phyloP scores from a whole-genome alignment of 202 grass and related monocot species.

The Zizania palustris region DNA sequence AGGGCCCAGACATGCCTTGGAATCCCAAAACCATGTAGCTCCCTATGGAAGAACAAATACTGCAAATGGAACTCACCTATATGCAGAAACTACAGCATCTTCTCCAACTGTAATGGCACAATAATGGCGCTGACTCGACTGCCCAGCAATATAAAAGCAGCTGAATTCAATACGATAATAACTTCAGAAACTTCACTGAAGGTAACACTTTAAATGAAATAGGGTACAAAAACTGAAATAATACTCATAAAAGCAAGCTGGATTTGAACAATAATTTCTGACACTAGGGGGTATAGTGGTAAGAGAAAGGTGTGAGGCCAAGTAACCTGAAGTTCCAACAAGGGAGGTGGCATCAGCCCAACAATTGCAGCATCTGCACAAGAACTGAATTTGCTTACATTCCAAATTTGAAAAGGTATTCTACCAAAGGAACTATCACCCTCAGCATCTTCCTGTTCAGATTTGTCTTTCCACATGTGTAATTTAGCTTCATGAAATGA shows the following conservation, averaged over 20 bases:
- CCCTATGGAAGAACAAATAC: background rate
- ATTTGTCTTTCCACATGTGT: constrained; percentile 64
- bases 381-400: constrained; percentile 81
- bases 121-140: constrained; percentile 85
- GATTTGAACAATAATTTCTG: constrained; percentile 10
- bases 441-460: constrained; percentile 53
- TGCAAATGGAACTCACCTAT: constrained; percentile 62
- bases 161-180: constrained; percentile 80
- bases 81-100: constrained; percentile 89
- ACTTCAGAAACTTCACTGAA: constrained; percentile 64
- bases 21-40: constrained; percentile 30
- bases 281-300: constrained; percentile 19
- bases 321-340: constrained; percentile 90
- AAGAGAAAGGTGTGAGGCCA: background rate
- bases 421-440: constrained; percentile 64
- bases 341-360: constrained; percentile 88
- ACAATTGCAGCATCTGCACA: constrained; percentile 85
- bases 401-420: constrained; percentile 84
- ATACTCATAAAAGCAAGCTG: constrained; percentile 6
- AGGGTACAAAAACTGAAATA: background rate
- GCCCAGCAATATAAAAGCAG: constrained; percentile 86
- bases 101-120: constrained; percentile 90
- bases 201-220: constrained; percentile 28
- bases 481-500: constrained; percentile 65
- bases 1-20: constrained; percentile 9